A percentile compares a stretch with the other conserved stretches of the same genome.
Conservation (phyloP, 169 alveolate genomes). For the Ichthyophthirius multifiliis region DNA sequence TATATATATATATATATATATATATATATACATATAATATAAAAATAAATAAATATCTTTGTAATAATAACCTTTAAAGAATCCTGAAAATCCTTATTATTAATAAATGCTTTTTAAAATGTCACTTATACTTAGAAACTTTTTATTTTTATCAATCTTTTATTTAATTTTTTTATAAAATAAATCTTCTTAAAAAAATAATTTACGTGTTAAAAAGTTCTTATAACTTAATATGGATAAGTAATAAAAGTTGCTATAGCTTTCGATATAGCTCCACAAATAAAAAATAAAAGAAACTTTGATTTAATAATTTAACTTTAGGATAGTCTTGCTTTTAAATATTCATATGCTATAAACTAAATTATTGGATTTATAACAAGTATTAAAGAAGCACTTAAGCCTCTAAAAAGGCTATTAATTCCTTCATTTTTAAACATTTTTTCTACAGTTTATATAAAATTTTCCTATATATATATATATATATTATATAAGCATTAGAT, state of each 20-base stretch:
- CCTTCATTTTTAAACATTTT: conserved; percentile 26
- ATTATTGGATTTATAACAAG: conserved; percentile 31
- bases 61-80: conserved; percentile 16
- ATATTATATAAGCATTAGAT: background rate
- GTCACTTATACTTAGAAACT: too few relatives aligned
- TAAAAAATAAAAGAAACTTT: conserved; percentile 1
- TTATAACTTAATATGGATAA: conserved; percentile 14
- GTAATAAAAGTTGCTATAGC: conserved; percentile 35
- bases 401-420: conserved; percentile 13
- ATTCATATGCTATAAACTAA: conserved; percentile 22
- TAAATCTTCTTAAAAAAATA: background rate
- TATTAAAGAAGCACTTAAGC: conserved; percentile 24
- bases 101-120: background rate
- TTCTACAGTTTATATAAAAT: conserved; percentile 6
- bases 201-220: background rate
- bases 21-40: too few relatives aligned
- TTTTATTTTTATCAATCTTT: background rate
- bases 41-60: too few relatives aligned
- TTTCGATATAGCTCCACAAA: conserved; percentile 36
- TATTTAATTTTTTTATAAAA: background rate
- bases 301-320: background rate
- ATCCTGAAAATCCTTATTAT: conserved; percentile 11
- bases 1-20: too few relatives aligned
- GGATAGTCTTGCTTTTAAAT: conserved; percentile 20
- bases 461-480: background rate